These are phyloP conservation scores for Ballota nigra DNA, from an alignment of 257 asterid species.

Conservation along the genomic window DNA sequence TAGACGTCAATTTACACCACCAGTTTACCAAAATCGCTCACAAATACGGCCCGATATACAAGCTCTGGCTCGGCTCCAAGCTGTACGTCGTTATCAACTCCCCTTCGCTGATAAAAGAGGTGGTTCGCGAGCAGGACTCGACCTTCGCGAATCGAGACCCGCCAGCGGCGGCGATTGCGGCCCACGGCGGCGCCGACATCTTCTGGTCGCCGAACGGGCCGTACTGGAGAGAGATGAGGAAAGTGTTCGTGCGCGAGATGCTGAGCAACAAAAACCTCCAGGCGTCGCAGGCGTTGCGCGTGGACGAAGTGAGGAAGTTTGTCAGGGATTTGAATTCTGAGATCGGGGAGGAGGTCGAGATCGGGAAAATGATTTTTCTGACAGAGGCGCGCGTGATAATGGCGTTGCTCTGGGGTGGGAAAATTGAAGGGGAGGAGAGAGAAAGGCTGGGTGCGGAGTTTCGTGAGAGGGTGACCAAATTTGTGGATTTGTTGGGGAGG, in stretches of 20 bases:
- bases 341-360: neutral
- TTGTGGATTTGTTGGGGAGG: slow-evolving; percentile 5
- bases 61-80: slow-evolving; percentile 10
- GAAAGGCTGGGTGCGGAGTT: neutral
- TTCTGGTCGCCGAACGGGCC: slow-evolving; percentile 12
- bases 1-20: neutral
- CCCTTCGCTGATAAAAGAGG: neutral
- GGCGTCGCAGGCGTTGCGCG: neutral
- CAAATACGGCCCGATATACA: slow-evolving; percentile 11
- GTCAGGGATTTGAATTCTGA: neutral
- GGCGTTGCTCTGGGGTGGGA: neutral
- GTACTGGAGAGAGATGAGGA: slow-evolving; percentile 8
- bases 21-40: neutral
- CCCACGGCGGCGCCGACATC: neutral
- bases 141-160: slow-evolving; percentile 11
- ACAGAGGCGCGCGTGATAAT: neutral
- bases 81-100: neutral
- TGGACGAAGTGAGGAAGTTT: neutral
- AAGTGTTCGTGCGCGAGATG: slow-evolving; percentile 15
- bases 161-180: neutral
- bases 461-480: neutral
- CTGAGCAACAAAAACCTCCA: neutral
- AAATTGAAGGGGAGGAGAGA: neutral
- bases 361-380: neutral
- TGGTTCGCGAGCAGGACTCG: slow-evolving; percentile 5